Base-by-base conservation (phyloP, 2,329 filamentous ascomycete genomes). In the Talaromyces albobiverticillius region DNA sequence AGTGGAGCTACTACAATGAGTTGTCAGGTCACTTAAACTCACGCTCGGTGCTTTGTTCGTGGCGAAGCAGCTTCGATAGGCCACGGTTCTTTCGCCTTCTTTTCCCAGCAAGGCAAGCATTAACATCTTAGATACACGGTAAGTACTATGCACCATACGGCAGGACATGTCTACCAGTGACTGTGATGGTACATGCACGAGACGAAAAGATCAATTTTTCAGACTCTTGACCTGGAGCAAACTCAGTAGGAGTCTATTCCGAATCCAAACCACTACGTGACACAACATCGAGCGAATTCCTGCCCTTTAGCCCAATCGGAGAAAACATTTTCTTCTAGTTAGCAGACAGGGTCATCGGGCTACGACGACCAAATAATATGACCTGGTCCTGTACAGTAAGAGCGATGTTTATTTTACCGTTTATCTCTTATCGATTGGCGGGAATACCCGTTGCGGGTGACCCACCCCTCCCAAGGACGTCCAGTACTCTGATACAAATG, bases 391-490 rank as follows among this genome's bases (percentile, higher is more conserved):
- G n/a, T n/a, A n/a, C n/a, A n/a, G n/a, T n/a, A n/a, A n/a, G n/a
- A n/a, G n/a, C n/a, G n/a, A n/a, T n/a, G n/a, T n/a, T n/a, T n/a
- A n/a, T n/a, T n/a, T n/a, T n/a, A n/a, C n/a, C n/a, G n/a, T n/a
- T n/a, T n/a, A n/a, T n/a, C n/a, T 47, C 51, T 53, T 53, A 53
- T 53, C 51, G 43, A 53, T 53, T 48, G 51, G 43, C 43, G 51
- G 51, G 51, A 48, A 32, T 18, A 48, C 16, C 51, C 51, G 34
- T 29, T 16, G 41, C 23, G 38, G 49, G 40, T 36, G 38, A 51
- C 11, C 31, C 50, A 36, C 20, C 50, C 50, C 18, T 43, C 41
- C 50, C 18, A 20, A 3, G 9, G 3, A 41, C 38, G 16, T 9
- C 11, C n/a, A 23, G 20, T 23, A 29, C 10, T 29, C 10, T 29